These are phyloP conservation scores for Grosmannia huntii DNA, from an alignment of 2,329 filamentous ascomycete species.

Conservation along the genomic window DNA sequence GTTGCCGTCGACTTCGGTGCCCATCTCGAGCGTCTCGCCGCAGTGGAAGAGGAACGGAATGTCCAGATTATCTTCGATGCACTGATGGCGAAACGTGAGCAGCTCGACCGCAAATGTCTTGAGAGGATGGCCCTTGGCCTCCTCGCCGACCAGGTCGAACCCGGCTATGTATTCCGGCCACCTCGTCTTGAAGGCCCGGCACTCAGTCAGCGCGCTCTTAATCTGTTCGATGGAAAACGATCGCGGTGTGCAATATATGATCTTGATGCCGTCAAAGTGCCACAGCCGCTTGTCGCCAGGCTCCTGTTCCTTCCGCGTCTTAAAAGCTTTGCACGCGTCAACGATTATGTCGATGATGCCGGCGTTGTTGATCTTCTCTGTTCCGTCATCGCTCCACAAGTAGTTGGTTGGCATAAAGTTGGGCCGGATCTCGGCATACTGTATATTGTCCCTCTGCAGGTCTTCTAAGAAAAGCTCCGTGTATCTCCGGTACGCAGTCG, in stretches of 20 bases:
- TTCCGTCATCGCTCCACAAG: constrained; percentile 46
- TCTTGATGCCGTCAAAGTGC: constrained; percentile 52
- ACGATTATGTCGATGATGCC: constrained; percentile 50
- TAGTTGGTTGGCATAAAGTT: constrained; percentile 54
- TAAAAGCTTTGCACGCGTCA: constrained; percentile 38
- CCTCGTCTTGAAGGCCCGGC: constrained; percentile 42
- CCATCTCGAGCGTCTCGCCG: constrained; percentile 59
- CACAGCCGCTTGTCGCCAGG: constrained; percentile 8
- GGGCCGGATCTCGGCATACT: constrained; percentile 58
- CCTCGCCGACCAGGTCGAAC: constrained; percentile 60
- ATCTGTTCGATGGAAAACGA: constrained; percentile 40
- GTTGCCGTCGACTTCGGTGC: constrained; percentile 52
- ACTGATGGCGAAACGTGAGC: constrained; percentile 40
- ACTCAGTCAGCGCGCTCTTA: constrained; percentile 42
- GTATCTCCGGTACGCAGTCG: constrained; percentile 48
- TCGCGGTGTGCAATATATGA: constrained; percentile 59
- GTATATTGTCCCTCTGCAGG: constrained; percentile 52
- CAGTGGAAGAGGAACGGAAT: constrained; percentile 69
- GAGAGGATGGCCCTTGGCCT: constrained; percentile 46
- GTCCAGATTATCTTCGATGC: constrained; percentile 31
- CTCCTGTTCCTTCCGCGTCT: constrained; percentile 11
- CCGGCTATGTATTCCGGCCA: constrained; percentile 51
- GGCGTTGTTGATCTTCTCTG: constrained; percentile 34
- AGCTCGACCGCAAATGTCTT: constrained; percentile 42
- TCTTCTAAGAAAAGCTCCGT: constrained; percentile 45